These are phyloP conservation scores for Apiospora malaysiana DNA, from an alignment of 2,329 filamentous ascomycete species.

Conservation along the genomic window DNA sequence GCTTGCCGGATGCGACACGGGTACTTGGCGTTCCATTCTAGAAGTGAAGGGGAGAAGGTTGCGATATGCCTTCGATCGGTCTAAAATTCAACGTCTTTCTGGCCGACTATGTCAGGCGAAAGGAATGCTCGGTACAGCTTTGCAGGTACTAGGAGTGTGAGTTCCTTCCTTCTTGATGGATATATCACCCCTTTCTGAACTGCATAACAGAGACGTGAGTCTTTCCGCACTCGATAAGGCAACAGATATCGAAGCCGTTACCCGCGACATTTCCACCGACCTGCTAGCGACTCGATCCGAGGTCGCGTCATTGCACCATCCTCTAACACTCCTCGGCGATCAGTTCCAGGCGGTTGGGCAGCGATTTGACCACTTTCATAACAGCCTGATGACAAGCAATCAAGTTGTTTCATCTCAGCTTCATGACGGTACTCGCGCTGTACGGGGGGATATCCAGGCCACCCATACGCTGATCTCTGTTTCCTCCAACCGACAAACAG, in stretches of 20 bases:
- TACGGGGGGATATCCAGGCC: not conserved
- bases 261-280: not conserved
- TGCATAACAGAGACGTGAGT: not conserved
- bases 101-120: not conserved
- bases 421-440: not conserved
- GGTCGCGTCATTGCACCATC: not conserved
- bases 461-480: not conserved
- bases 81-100: not conserved
- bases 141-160: not conserved
- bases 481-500: not conserved
- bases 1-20: not conserved
- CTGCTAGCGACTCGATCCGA: not conserved
- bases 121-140: not conserved
- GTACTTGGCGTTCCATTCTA: not conserved
- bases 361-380: too few relatives aligned
- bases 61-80: not conserved
- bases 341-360: not conserved
- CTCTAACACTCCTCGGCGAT: not conserved
- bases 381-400: too few relatives aligned
- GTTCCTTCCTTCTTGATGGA: not conserved
- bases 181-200: not conserved
- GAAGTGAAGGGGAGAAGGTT: not conserved
- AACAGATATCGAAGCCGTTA: not conserved
- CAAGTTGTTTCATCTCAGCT: not conserved
- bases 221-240: not conserved